Conservation (phyloP, 2,329 filamentous ascomycete species). For the Clathrospora elynae region DNA sequence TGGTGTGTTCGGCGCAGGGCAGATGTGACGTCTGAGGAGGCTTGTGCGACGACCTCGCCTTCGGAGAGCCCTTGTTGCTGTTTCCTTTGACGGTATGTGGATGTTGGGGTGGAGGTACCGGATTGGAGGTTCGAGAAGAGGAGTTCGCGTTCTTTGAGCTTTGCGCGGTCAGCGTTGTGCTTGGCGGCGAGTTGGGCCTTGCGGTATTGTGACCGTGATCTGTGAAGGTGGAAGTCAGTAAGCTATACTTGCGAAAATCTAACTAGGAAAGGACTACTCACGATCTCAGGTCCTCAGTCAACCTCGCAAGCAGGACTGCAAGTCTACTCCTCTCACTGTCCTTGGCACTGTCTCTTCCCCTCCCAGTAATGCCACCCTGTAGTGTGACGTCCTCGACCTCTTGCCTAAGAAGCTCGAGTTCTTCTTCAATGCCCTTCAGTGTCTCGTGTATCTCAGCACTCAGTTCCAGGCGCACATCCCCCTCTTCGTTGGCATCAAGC, state of each 20-base stretch:
- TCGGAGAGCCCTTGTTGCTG: conserved; percentile 63
- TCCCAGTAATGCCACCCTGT: conserved; percentile 38
- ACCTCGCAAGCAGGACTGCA: conserved; percentile 67
- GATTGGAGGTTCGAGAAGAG: conserved; percentile 69
- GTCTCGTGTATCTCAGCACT: conserved; percentile 78
- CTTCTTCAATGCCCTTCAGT: conserved; percentile 78
- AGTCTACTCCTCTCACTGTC: conserved; percentile 69
- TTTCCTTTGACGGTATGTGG: conserved; percentile 44
- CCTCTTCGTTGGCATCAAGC: conserved; percentile 61
- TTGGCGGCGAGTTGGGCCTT: conserved; percentile 82
- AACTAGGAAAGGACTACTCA: conserved; percentile 49
- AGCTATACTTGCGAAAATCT: too few relatives aligned
- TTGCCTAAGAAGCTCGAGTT: conserved; percentile 78
- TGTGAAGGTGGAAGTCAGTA: conserved; percentile 32
- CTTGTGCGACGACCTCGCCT: conserved; percentile 73
- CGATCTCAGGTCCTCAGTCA: conserved; percentile 74
- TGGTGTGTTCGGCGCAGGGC: conserved; percentile 85
- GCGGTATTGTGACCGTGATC: conserved; percentile 71
- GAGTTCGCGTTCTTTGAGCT: conserved; percentile 75
- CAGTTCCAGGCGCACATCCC: conserved; percentile 72
- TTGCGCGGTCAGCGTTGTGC: conserved; percentile 72
- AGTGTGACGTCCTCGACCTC: conserved; percentile 73
- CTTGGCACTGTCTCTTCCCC: conserved; percentile 57
- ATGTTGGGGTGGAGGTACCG: conserved; percentile 43
- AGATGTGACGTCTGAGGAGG: conserved; percentile 81